A percentile compares a stretch with the other conserved stretches of the same genome.
These are phyloP conservation scores for Aureobasidium zeae DNA, from an alignment of 2,329 filamentous ascomycete genomes.

Conservation along the genomic window DNA sequence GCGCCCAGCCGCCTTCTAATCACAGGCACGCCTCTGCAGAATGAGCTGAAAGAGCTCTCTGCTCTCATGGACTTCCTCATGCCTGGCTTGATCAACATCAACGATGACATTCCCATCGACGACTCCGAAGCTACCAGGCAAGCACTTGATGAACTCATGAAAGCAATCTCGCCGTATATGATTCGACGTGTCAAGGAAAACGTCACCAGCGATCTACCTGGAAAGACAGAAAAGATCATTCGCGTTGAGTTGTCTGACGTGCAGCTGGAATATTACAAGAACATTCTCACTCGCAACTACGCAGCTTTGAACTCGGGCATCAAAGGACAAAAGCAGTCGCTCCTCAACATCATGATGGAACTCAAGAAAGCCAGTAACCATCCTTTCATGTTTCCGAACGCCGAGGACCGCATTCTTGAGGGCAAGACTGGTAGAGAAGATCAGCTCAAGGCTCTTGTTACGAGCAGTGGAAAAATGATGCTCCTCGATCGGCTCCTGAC, in stretches of 20 bases:
- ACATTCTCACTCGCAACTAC: conserved; percentile 94
- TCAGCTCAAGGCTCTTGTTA: conserved; percentile 83
- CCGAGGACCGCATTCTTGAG: conserved; percentile 73
- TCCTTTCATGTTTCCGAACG: conserved; percentile 93
- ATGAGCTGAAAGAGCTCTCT: conserved; percentile 85
- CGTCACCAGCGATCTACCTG: conserved; percentile 89
- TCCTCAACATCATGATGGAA: conserved; percentile 99
- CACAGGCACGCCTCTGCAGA: conserved; percentile 94
- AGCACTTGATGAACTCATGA: conserved; percentile 78
- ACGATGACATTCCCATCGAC: conserved; percentile 79
- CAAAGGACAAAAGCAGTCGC: conserved; percentile 83
- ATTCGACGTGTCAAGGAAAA: conserved; percentile 93
- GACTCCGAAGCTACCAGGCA: conserved; percentile 67
- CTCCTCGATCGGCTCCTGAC: conserved; percentile 87
- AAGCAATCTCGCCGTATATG: conserved; percentile 86
- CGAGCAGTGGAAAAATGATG: conserved; percentile 99
- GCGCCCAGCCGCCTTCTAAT: conserved; percentile 85
- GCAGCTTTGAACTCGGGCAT: conserved; percentile 83
- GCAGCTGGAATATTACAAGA: conserved; percentile 97
- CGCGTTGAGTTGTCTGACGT: conserved; percentile 94
- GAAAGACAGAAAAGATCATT: conserved; percentile 98
- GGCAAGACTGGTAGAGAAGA: conserved; percentile 75
- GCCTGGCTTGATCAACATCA: conserved; percentile 84
- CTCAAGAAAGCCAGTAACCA: conserved; percentile 98
- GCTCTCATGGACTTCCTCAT: conserved; percentile 94